Conservation (phyloP, 2,329 filamentous ascomycete species). For the Monosporascus cannonballus region DNA sequence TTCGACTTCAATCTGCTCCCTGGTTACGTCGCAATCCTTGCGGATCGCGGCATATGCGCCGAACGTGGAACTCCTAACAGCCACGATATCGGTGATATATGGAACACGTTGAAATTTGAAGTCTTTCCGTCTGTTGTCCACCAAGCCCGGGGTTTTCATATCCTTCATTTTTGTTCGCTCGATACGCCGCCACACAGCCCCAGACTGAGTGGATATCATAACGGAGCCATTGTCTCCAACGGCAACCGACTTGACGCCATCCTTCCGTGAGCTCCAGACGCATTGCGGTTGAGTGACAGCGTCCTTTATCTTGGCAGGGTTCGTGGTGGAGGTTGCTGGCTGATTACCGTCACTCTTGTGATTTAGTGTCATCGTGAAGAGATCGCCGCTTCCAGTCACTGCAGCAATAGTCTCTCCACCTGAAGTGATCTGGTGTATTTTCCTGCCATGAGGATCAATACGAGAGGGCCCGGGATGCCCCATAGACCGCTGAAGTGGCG, state of each 20-base stretch:
- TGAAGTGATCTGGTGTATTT: constrained; percentile 70
- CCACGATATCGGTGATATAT: constrained; percentile 76
- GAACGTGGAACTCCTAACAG: constrained; percentile 81
- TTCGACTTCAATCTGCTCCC: constrained; percentile 60
- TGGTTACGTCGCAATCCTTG: constrained; percentile 76
- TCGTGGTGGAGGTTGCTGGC: constrained; percentile 71
- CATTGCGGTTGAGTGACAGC: constrained; percentile 72
- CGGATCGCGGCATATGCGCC: constrained; percentile 86
- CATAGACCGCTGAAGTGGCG: constrained; percentile 49
- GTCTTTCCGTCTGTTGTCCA: constrained; percentile 67
- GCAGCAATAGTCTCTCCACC: constrained; percentile 91
- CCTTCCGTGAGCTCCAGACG: constrained; percentile 85
- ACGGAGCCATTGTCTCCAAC: constrained; percentile 92
- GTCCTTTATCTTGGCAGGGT: constrained; percentile 82
- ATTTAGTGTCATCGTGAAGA: constrained; percentile 78
- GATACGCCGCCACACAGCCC: constrained; percentile 86
- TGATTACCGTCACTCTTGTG: constrained; percentile 58
- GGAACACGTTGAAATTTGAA: constrained; percentile 94
- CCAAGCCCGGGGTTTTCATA: constrained; percentile 29
- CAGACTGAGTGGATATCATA: constrained; percentile 86
- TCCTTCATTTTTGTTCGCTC: constrained; percentile 77
- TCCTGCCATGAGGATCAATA: constrained; percentile 58
- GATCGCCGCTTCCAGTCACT: constrained; percentile 74
- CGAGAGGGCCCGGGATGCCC: constrained; percentile 59
- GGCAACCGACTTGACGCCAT: constrained; percentile 78